Evolutionary conservation across 495 filamentous ascomycete species (phyloP).

Genomic region (Collariella sp.): DNA sequence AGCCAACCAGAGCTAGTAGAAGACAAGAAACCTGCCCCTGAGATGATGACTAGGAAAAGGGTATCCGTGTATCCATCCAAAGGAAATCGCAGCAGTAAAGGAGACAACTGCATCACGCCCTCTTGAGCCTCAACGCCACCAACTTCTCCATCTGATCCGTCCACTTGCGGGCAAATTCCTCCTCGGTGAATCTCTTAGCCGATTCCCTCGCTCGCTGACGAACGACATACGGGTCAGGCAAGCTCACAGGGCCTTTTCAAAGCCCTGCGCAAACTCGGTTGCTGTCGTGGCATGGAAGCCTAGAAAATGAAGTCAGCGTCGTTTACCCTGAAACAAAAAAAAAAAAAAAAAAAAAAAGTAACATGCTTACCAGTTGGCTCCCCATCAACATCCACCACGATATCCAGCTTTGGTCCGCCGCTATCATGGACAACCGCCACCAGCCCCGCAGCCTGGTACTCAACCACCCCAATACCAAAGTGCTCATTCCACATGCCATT

Average conservation of each 20-base stretch:
- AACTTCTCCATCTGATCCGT: constrained; percentile 59
- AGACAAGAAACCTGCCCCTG: constrained; percentile 1
- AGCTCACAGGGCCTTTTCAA: constrained; percentile 62
- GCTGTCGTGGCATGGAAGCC: constrained; percentile 77
- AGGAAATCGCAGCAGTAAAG: background rate
- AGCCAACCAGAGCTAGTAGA: background rate
- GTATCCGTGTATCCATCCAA: constrained; percentile 20
- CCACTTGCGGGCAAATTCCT: constrained; percentile 74
- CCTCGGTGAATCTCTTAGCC: constrained; percentile 77
- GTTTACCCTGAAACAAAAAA: constrained; percentile 9
- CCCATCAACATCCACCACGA: constrained; percentile 71
- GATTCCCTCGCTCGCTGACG: constrained; percentile 63
- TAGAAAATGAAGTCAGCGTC: too few species aligned
- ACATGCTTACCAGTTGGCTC: constrained; percentile 54
- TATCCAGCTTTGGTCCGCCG: constrained; percentile 87
- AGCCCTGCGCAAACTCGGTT: constrained; percentile 68
- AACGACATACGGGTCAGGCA: constrained; percentile 58
- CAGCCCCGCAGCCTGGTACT: constrained; percentile 92
- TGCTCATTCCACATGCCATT: constrained; percentile 99
- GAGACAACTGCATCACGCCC: background rate
- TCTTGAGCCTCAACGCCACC: constrained; percentile 37
- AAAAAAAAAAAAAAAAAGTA: background rate
- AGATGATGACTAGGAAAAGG: constrained; percentile 7
- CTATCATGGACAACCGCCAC: constrained; percentile 86
- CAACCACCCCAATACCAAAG: constrained; percentile 96